Percentiles rank a stretch among this genome's conserved stretches.
These are phyloP conservation scores for Saturnispora sanitii DNA, from an alignment of 805 yeast genomes.

Conservation along the genomic window DNA sequence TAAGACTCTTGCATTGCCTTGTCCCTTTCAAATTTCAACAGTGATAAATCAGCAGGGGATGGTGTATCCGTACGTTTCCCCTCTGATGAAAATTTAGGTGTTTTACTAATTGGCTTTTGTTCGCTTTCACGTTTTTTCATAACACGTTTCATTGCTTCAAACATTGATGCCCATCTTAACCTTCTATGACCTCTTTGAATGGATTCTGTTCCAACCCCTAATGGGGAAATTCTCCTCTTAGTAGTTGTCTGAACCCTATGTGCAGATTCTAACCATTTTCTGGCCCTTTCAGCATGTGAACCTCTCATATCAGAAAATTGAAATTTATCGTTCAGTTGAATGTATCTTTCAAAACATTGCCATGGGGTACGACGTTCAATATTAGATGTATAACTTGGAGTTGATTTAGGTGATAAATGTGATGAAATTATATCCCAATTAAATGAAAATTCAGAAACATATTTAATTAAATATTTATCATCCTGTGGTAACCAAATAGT, in stretches of 20 bases:
- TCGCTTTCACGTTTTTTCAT: conserved; percentile 82
- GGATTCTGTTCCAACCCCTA: conserved; percentile 89
- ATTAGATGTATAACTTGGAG: conserved; percentile 68
- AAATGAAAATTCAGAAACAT: conserved; percentile 77
- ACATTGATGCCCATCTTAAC: conserved; percentile 92
- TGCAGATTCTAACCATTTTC: conserved; percentile 86
- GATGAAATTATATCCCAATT: conserved; percentile 92
- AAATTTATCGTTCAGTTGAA: conserved; percentile 83
- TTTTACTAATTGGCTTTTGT: conserved; percentile 44
- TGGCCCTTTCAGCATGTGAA: conserved; percentile 70
- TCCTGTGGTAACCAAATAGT: conserved; percentile 96
- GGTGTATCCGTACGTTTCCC: conserved; percentile 40
- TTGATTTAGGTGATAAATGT: conserved; percentile 56
- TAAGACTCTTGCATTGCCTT: conserved; percentile 72
- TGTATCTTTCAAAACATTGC: conserved; percentile 97
- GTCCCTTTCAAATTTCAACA: conserved; percentile 77
- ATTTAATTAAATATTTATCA: conserved; percentile 67
- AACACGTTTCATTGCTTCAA: conserved; percentile 86
- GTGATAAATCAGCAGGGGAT: conserved; percentile 77
- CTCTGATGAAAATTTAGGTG: conserved; percentile 23
- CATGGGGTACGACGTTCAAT: conserved; percentile 95
- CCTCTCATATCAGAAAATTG: conserved; percentile 86
- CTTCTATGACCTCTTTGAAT: conserved; percentile 89
- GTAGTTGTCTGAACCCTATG: conserved; percentile 82
- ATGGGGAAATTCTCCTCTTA: conserved; percentile 78